Percentiles rank a stretch among this genome's conserved stretches.
Conservation (phyloP, 371 early-diverging fungal genomes). For the Rhizomucor pusillus region DNA sequence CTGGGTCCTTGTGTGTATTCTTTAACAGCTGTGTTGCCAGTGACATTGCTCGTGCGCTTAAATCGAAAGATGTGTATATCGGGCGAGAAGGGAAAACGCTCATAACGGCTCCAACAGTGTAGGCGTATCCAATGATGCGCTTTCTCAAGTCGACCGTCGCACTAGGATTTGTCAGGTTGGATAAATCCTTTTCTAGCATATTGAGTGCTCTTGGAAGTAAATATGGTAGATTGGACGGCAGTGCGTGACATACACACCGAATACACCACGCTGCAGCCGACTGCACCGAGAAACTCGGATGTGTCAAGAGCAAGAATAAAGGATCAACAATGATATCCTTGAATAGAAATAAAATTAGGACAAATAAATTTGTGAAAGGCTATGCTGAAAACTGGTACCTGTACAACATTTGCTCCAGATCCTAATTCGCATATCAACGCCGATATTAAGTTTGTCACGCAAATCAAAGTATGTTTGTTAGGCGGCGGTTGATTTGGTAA, state of each 20-base stretch:
- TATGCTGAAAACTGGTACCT: constrained; percentile 33
- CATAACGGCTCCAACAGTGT: constrained; percentile 69
- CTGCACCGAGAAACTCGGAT: constrained; percentile 74
- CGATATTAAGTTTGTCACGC: constrained; percentile 73
- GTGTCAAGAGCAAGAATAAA: constrained; percentile 63
- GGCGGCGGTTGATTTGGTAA: constrained; percentile 62
- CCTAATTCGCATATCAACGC: constrained; percentile 76
- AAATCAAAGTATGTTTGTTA: constrained; percentile 58
- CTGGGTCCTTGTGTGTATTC: constrained; percentile 55
- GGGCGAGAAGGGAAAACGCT: constrained; percentile 68
- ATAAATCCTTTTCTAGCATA: constrained; percentile 59
- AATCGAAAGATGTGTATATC: constrained; percentile 74
- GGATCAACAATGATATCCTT: constrained; percentile 65
- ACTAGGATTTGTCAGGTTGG: constrained; percentile 41
- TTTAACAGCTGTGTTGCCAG: constrained; percentile 74
- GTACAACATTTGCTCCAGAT: constrained; percentile 68
- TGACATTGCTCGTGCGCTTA: constrained; percentile 74
- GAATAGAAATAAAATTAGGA: neutral
- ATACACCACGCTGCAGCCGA: constrained; percentile 75
- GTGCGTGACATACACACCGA: constrained; percentile 63
- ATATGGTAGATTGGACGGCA: constrained; percentile 62
- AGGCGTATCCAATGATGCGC: constrained; percentile 62
- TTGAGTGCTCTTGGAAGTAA: constrained; percentile 60
- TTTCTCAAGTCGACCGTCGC: constrained; percentile 50
- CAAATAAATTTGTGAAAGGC: neutral